phyloP scores from a whole-genome alignment of 345 rosid species.

The Salix udensis region DNA sequence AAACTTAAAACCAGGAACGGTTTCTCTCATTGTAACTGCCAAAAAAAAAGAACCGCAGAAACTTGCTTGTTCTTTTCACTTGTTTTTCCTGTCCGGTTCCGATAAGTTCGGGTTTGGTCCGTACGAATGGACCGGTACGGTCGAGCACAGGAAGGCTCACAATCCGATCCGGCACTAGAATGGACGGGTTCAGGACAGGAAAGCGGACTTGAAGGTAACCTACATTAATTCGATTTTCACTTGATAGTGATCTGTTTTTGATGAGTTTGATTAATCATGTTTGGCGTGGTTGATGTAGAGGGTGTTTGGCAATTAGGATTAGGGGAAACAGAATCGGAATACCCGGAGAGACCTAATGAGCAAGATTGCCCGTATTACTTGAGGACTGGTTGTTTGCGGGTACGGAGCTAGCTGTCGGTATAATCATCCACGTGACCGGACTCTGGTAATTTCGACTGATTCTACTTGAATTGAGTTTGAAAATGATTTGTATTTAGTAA shows the following conservation, averaged over 20 bases:
- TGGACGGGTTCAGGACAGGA: conserved; percentile 59
- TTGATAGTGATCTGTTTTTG: neutral
- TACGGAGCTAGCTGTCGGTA: conserved; percentile 85
- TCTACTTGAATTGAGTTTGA: neutral
- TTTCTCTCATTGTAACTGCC: conserved; percentile 11
- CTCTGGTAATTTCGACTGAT: conserved; percentile 43
- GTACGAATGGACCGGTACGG: conserved; percentile 63
- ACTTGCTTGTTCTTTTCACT: neutral
- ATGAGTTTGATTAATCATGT: conserved; percentile 30
- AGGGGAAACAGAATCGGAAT: conserved; percentile 49
- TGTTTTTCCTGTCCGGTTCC: conserved; percentile 16
- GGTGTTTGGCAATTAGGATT: conserved; percentile 64
- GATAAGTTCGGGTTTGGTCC: conserved; percentile 15
- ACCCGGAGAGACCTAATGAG: conserved; percentile 76
- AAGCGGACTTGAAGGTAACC: conserved; percentile 65
- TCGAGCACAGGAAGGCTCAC: conserved; percentile 48
- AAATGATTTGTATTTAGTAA: neutral
- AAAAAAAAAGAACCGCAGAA: neutral
- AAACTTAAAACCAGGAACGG: neutral
- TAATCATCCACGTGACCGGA: conserved; percentile 88
- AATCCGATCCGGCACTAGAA: conserved; percentile 68
- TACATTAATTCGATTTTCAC: neutral
- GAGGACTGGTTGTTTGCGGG: conserved; percentile 75
- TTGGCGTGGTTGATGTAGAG: conserved; percentile 47
- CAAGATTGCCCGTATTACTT: conserved; percentile 76